Evolutionary conservation across 2,329 filamentous ascomycete species (phyloP).

Genomic region (Aspergillus pseudotamarii): DNA sequence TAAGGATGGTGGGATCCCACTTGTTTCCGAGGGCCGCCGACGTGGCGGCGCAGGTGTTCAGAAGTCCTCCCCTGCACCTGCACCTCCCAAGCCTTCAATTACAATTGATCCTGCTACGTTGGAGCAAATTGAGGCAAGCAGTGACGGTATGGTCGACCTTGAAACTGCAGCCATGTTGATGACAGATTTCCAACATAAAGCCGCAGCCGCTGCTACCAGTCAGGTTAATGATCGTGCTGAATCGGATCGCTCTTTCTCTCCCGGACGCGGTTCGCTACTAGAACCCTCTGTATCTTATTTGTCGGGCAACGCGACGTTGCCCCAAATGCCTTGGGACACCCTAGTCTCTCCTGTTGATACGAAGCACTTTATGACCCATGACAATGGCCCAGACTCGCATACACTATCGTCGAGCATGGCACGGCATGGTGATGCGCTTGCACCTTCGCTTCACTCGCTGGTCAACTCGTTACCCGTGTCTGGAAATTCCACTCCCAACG

Average conservation of each 20-base stretch:
- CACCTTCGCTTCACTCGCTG: slow-evolving; percentile 70
- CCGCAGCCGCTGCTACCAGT: slow-evolving; percentile 65
- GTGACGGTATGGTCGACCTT: slow-evolving; percentile 89
- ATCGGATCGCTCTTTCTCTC: slow-evolving; percentile 68
- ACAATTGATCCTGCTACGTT: slow-evolving; percentile 82
- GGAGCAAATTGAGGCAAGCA: slow-evolving; percentile 89
- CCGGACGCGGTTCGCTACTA: slow-evolving; percentile 71
- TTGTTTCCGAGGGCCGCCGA: slow-evolving; percentile 92
- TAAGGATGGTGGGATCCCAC: slow-evolving; percentile 91
- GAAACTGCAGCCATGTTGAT: slow-evolving; percentile 98
- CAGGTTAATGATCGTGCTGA: slow-evolving; percentile 51
- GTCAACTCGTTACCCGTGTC: slow-evolving; percentile 71
- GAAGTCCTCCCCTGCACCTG: slow-evolving; percentile 38
- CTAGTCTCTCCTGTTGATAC: slow-evolving; percentile 76
- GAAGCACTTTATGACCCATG: slow-evolving; percentile 71
- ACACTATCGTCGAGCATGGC: slow-evolving; percentile 72
- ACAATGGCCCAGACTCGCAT: slow-evolving; percentile 58
- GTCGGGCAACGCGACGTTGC: slow-evolving; percentile 76
- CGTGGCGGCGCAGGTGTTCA: slow-evolving; percentile 45
- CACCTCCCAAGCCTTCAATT: slow-evolving; percentile 75
- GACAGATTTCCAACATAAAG: slow-evolving; percentile 97
- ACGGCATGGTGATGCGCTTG: slow-evolving; percentile 63
- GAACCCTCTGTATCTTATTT: slow-evolving; percentile 77
- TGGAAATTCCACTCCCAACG: slow-evolving; percentile 69
- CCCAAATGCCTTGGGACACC: slow-evolving; percentile 88